phyloP scores from a whole-genome alignment of 177 flowering plant species.

The Vitis hybrid region DNA sequence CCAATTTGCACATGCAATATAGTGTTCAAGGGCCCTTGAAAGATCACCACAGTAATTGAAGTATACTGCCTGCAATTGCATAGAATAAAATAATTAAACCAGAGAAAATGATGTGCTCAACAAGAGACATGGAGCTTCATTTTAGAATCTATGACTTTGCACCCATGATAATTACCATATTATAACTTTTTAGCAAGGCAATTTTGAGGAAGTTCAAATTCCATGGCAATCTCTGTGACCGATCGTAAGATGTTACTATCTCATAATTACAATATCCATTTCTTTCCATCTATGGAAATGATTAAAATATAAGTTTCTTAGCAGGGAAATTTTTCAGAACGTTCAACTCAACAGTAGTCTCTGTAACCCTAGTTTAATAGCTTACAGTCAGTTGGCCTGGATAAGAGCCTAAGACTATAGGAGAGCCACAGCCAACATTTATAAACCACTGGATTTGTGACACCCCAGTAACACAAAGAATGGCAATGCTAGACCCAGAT shows the following conservation, averaged over 20 bases:
- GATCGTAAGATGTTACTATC: too few species aligned
- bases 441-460: too few species aligned
- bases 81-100: slow-evolving; percentile 1
- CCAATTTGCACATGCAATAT: slow-evolving; percentile 75
- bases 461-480: background rate
- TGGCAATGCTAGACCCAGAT: background rate
- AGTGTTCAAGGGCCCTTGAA: slow-evolving; percentile 74
- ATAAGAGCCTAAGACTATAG: background rate
- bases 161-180: background rate
- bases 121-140: background rate
- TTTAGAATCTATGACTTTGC: slow-evolving; percentile 4
- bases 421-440: background rate
- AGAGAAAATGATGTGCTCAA: background rate
- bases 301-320: too few species aligned
- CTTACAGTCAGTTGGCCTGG: background rate
- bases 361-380: too few species aligned
- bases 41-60: slow-evolving; percentile 62
- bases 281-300: too few species aligned
- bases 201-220: background rate
- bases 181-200: background rate
- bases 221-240: background rate
- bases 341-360: too few species aligned
- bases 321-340: too few species aligned
- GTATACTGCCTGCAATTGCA: slow-evolving; percentile 75
- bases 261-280: too few species aligned